Evolutionary conservation across 495 filamentous ascomycete species (phyloP).

Genomic region (Letharia columbiana): DNA sequence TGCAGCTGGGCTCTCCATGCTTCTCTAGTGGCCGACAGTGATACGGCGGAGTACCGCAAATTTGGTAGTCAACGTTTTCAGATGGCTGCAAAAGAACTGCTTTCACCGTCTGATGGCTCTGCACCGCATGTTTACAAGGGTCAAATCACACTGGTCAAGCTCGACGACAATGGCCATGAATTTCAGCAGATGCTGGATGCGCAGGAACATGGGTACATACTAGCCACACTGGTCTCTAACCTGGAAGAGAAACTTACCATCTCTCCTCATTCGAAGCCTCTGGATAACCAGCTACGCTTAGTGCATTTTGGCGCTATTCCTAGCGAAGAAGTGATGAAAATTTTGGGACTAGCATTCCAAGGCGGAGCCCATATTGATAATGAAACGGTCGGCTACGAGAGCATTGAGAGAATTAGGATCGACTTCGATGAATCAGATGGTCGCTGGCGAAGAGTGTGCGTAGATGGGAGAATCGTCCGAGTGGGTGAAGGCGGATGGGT

Average conservation of each 20-base stretch:
- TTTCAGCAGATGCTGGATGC: constrained; percentile 28
- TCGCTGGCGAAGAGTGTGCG: constrained; percentile 73
- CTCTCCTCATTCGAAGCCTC: constrained; percentile 55
- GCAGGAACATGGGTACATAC: constrained; percentile 59
- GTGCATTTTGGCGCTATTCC: constrained; percentile 62
- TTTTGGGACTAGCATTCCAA: constrained; percentile 70
- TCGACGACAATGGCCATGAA: constrained; percentile 26
- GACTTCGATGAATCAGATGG: constrained; percentile 53
- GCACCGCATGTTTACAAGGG: constrained; percentile 62
- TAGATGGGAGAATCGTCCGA: constrained; percentile 79
- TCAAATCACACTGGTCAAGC: constrained; percentile 37
- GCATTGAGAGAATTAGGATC: constrained; percentile 54
- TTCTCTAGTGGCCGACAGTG: constrained; percentile 76
- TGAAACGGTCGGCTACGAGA: constrained; percentile 54
- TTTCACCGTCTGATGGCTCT: constrained; percentile 50
- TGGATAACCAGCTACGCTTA: constrained; percentile 58
- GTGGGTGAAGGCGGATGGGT: constrained; percentile 65
- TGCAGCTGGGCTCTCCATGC: constrained; percentile 85
- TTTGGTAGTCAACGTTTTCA: constrained; percentile 69
- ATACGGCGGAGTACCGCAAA: constrained; percentile 65
- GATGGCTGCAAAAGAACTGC: constrained; percentile 68
- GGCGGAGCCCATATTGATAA: constrained; percentile 62
- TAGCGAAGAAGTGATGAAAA: constrained; percentile 56
- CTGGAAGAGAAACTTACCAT: constrained; percentile 75
- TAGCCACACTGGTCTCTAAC: constrained; percentile 65